phyloP scores from a whole-genome alignment of 2,329 filamentous ascomycete species.

The Zarea fungicola region DNA sequence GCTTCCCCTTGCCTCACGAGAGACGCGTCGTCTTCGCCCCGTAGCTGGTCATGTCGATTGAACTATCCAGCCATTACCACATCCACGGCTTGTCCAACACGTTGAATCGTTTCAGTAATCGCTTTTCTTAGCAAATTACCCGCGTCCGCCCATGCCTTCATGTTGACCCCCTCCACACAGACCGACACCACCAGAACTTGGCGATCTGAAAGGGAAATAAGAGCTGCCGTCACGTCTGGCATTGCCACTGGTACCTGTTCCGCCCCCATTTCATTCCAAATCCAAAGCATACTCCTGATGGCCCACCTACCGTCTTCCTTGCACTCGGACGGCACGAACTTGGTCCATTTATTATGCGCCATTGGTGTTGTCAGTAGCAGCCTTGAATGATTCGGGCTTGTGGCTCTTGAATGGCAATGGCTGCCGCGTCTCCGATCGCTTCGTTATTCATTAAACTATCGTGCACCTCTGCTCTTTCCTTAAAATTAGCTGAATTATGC shows the following conservation, averaged over 20 bases:
- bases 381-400: conserved; percentile 14
- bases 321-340: conserved; percentile 14
- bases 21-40: conserved; percentile 17
- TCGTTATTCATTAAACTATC: conserved; percentile 20
- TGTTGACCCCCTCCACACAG: conserved; percentile 12
- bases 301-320: conserved; percentile 16
- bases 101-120: conserved; percentile 10
- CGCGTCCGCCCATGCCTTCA: conserved; percentile 2
- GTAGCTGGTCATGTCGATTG: conserved; percentile 17
- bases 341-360: conserved; percentile 15
- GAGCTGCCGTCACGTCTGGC: conserved; percentile 13
- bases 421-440: conserved; percentile 13
- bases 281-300: conserved; percentile 19
- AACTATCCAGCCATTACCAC: conserved; percentile 17
- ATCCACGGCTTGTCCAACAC: too few relatives aligned
- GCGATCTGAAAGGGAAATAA: not conserved
- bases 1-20: conserved; percentile 28
- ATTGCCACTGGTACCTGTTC: conserved; percentile 15
- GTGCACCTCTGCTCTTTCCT: conserved; percentile 15
- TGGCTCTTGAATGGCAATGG: conserved; percentile 17
- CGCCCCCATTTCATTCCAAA: conserved; percentile 14
- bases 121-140: not conserved
- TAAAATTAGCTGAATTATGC: conserved; percentile 17
- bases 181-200: conserved; percentile 10
- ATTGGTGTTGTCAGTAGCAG: conserved; percentile 17